Conservation (phyloP, 176 grass and related monocot species). For the Chrysopogon serrulatus region DNA sequence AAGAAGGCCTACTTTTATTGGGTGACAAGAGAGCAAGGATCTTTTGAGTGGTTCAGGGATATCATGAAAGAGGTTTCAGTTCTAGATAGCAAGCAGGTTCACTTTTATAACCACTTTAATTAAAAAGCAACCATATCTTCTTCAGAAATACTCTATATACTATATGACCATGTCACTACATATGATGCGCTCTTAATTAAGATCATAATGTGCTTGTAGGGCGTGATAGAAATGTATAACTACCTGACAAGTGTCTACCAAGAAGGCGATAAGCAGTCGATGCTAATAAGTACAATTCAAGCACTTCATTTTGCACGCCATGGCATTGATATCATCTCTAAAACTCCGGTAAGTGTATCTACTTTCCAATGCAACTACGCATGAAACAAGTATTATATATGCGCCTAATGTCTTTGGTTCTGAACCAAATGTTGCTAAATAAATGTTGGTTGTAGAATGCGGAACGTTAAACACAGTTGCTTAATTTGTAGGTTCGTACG, state of each 20-base stretch:
- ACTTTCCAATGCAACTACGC: not conserved
- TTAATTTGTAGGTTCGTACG: conserved; percentile 41
- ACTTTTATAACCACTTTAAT: not conserved
- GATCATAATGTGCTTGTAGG: conserved; percentile 8
- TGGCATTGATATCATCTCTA: conserved; percentile 67
- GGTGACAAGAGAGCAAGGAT: conserved; percentile 76
- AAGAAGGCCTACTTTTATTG: conserved; percentile 74
- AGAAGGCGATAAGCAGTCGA: conserved; percentile 71
- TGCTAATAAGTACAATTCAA: conserved; percentile 58
- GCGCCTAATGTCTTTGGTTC: not conserved
- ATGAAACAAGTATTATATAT: not conserved
- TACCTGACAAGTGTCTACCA: conserved; percentile 59
- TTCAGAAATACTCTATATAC: not conserved
- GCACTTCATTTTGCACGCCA: conserved; percentile 73
- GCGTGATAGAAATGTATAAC: conserved; percentile 80
- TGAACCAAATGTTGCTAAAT: not conserved
- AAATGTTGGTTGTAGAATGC: not conserved
- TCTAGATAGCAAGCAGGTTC: conserved; percentile 49
- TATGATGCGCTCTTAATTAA: not conserved
- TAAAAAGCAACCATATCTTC: not conserved
- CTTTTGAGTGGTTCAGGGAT: conserved; percentile 78
- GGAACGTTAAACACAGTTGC: not conserved
- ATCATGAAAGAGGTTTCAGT: conserved; percentile 70
- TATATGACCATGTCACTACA: not conserved
- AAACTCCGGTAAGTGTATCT: conserved; percentile 41